Percentiles rank a stretch among this genome's conserved stretches.
These are phyloP conservation scores for Acanthamoeba healyi DNA, from an alignment of 208 protist species.

Conservation along the genomic window DNA sequence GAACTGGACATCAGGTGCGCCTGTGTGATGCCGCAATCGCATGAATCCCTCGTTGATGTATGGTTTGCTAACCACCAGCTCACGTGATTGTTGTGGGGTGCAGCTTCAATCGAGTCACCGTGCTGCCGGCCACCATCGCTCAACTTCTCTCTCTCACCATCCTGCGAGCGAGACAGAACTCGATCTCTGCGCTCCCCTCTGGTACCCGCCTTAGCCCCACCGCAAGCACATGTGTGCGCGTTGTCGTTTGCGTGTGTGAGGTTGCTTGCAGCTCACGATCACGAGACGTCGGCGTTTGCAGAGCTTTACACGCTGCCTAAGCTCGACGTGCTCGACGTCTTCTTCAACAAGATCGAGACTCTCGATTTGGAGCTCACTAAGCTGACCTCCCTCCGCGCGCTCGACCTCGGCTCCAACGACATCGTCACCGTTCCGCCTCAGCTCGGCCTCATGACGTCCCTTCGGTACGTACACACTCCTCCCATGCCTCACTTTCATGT, in stretches of 20 bases:
- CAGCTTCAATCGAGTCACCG: background rate
- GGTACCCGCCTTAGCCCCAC: too few species aligned
- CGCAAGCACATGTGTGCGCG: background rate
- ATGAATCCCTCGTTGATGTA: background rate
- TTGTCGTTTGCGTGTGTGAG: background rate
- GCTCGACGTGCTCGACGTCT: background rate
- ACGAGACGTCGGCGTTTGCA: too few species aligned
- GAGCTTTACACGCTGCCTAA: background rate
- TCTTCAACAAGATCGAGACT: slow-evolving; percentile 8
- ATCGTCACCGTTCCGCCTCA: background rate
- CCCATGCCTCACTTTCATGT: background rate
- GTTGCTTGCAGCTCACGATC: background rate
- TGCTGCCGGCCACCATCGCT: background rate
- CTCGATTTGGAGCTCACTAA: background rate
- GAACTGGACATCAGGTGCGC: background rate
- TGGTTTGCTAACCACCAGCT: too few species aligned
- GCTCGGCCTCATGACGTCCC: background rate
- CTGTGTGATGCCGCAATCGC: background rate
- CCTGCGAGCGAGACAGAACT: background rate
- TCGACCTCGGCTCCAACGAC: slow-evolving; percentile 24
- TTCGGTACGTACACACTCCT: background rate
- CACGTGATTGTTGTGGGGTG: background rate
- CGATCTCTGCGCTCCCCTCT: background rate
- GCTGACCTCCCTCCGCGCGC: background rate
- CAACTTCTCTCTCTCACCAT: background rate